Base-by-base conservation (phyloP, 805 yeast genomes). In the Cyberlindnera suaveolens region DNA sequence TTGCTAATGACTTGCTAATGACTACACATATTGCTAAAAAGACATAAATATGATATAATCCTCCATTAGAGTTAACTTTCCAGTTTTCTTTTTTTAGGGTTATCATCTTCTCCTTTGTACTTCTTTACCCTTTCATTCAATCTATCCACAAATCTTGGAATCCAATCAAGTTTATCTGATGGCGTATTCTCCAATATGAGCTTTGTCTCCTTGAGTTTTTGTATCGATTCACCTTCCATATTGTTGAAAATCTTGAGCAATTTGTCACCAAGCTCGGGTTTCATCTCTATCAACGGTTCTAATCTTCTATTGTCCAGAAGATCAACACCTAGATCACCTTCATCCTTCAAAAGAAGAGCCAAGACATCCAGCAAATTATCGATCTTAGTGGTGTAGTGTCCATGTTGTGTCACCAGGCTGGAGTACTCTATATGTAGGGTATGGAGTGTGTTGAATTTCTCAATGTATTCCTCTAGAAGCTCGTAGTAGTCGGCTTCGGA, bases 321-420 rank as follows among this genome's bases (percentile, higher is more conserved):
- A 7, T 15, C 14, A 23, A 8, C 36, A 33, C 17, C 36, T 17
- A 17, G 19, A 15, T 13, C 8, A 11, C 14, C 36, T 16, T 13
- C 36, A 11, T 33, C 36, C 29, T 15, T 31, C 18, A 17, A 10
- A 19, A 39, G 26, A 7, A 38, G 35, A 5, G 9, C 34, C 7
- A 38, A 29, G 14, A 39, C 36, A 18, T 39, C 41, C 10, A 39
- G 36, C 19, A 39, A n/a, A 30, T 39, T 39, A 13, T 39, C 36
- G 11, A 31, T 32, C 41, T 39, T 39, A 17, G 14, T 32, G 4
- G 13, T 32, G n/a, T 32, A 31, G 7, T 39, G 41, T 13, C 11
- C 15, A 30, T 39, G 32, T 16, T 39, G 41, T 16, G 20, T 31
- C 8, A 39, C 36, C 6, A 39, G 15, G 26, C 17, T 6, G 3